Conservation (phyloP, 768 basidiomycete genomes). For the Melanogaster broomeanus region DNA sequence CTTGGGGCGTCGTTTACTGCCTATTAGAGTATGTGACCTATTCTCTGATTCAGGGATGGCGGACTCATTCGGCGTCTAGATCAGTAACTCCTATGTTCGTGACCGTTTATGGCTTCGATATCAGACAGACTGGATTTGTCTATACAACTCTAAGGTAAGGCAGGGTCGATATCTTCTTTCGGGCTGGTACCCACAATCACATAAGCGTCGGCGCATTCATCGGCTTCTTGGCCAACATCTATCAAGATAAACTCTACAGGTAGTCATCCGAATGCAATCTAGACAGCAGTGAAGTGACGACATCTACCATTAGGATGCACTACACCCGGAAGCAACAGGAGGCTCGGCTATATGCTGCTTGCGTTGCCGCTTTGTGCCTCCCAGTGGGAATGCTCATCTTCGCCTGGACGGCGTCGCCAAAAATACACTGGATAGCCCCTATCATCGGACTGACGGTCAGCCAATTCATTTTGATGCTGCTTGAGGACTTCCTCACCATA, state of each 20-base stretch:
- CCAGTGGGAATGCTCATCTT: conserved; percentile 68
- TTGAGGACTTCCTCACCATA: conserved; percentile 1
- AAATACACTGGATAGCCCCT: conserved; percentile 60
- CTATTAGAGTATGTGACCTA: conserved; percentile 50
- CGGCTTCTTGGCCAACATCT: conserved; percentile 44
- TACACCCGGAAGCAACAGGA: conserved; percentile 41
- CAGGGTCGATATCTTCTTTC: background rate
- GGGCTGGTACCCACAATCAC: background rate
- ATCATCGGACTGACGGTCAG: conserved; percentile 23
- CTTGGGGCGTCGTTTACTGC: conserved; percentile 75
- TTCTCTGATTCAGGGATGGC: background rate
- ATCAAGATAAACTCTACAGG: conserved; percentile 54
- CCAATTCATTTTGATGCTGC: background rate
- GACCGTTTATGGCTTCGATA: conserved; percentile 58
- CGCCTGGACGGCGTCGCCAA: conserved; percentile 61
- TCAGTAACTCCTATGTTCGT: conserved; percentile 58
- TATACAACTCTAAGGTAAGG: conserved; percentile 57
- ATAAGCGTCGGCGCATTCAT: conserved; percentile 53
- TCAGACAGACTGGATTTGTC: conserved; percentile 57
- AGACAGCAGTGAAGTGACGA: conserved; percentile 8
- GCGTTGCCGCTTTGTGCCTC: conserved; percentile 52
- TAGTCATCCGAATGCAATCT: conserved; percentile 22
- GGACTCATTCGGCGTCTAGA: conserved; percentile 28
- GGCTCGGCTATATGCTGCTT: conserved; percentile 59
- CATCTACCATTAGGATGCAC: conserved; percentile 26